A percentile compares a stretch with the other conserved stretches of the same genome.
These are phyloP conservation scores for Aquilaria yunnanensis DNA, from an alignment of 345 rosid species.

Conservation along the genomic window DNA sequence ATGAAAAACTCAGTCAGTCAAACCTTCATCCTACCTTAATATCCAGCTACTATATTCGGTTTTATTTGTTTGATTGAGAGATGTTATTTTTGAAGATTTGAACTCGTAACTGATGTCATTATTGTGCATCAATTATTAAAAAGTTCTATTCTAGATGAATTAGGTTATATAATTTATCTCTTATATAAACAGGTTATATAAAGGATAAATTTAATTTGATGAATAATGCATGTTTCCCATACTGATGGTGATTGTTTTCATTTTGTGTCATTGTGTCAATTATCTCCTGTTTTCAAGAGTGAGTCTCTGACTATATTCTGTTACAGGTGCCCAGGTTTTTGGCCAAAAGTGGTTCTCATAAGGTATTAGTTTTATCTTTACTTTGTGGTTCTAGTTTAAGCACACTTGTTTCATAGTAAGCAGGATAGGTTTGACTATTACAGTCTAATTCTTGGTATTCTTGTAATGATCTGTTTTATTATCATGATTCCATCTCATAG, in stretches of 20 bases:
- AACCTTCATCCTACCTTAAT: too few species aligned
- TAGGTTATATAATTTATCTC: too few species aligned
- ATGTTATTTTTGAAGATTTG: too few species aligned
- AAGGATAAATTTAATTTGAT: background rate
- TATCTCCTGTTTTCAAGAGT: conserved; percentile 1
- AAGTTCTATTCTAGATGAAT: too few species aligned
- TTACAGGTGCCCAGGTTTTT: conserved; percentile 41
- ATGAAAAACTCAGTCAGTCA: too few species aligned
- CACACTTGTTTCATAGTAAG: too few species aligned
- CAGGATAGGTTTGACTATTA: background rate
- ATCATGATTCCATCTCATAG: conserved; percentile 30
- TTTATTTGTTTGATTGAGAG: too few species aligned
- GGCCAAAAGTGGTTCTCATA: conserved; percentile 55
- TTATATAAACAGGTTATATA: too few species aligned
- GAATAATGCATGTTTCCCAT: background rate
- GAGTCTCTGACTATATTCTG: conserved; percentile 10
- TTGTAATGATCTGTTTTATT: background rate
- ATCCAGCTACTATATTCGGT: too few species aligned
- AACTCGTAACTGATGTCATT: too few species aligned
- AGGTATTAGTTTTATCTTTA: conserved; percentile 29
- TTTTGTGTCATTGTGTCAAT: background rate
- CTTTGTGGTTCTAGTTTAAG: background rate
- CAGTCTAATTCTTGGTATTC: background rate
- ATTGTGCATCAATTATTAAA: too few species aligned
- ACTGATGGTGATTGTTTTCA: background rate